Conservation (phyloP, 148 eudicot genomes). For the Chenopodium berlandieri region DNA sequence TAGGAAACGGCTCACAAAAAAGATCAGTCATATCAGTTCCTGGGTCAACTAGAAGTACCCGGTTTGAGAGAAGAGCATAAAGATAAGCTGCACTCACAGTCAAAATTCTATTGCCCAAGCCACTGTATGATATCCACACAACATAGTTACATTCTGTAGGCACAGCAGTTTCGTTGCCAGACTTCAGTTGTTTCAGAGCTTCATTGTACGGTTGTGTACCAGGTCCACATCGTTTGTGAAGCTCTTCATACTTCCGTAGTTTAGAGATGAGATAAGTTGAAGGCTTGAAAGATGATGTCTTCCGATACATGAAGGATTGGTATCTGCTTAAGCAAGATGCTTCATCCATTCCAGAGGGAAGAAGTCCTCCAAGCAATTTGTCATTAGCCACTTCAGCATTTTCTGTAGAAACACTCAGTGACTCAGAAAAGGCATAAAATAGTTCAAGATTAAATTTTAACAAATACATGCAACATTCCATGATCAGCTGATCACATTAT, state of each 20-base stretch:
- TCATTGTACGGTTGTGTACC: conserved; percentile 60
- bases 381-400: conserved; percentile 23
- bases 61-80: conserved; percentile 77
- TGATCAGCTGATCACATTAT: background rate
- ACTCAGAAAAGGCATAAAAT: conserved; percentile 19
- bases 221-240: conserved; percentile 85
- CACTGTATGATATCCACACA: conserved; percentile 92
- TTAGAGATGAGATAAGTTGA: conserved; percentile 71
- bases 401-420: conserved; percentile 20
- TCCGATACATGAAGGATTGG: conserved; percentile 52
- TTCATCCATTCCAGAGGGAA: conserved; percentile 51
- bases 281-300: conserved; percentile 49
- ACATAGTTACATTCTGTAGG: conserved; percentile 67
- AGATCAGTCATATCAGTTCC: conserved; percentile 75
- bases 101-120: conserved; percentile 83
- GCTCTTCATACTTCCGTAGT: conserved; percentile 79
- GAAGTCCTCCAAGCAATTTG: conserved; percentile 64
- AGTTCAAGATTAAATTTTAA: background rate
- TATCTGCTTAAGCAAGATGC: conserved; percentile 75
- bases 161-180: conserved; percentile 25
- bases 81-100: conserved; percentile 82
- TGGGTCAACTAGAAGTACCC: conserved; percentile 81
- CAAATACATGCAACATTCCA: background rate
- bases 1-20: conserved; percentile 94
- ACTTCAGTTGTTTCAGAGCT: conserved; percentile 48